Evolutionary conservation across 148 eudicot genomes (phyloP).

Genomic region (Rhododendron molle): DNA sequence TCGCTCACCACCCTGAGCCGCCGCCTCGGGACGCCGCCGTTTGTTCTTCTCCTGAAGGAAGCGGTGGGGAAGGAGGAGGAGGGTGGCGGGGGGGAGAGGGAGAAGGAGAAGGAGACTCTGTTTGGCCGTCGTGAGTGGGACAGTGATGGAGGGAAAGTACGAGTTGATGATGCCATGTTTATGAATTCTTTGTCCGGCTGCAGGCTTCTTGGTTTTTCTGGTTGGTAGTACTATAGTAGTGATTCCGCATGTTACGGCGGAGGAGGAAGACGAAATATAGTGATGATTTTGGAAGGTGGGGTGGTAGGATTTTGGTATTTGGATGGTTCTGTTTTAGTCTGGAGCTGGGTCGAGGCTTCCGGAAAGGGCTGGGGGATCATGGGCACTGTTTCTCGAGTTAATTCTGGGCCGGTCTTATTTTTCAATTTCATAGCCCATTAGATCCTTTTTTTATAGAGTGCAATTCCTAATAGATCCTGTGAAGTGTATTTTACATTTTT

Average conservation of each 20-base stretch:
- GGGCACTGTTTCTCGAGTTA: background rate
- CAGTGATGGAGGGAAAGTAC: background rate
- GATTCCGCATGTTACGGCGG: background rate
- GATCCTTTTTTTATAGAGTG: no score
- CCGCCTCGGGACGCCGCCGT: constrained; percentile 4
- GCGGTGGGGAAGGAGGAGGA: background rate
- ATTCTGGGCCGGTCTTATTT: no score
- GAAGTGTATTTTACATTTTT: no score
- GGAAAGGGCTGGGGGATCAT: background rate
- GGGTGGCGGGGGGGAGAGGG: background rate
- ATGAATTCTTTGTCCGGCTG: background rate
- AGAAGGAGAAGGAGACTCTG: background rate
- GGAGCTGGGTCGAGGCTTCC: background rate
- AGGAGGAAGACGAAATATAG: background rate
- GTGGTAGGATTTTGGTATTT: background rate
- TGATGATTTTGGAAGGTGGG: background rate
- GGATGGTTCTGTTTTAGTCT: background rate
- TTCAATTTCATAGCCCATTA: no score
- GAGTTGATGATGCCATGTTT: background rate
- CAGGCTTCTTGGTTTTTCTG: background rate
- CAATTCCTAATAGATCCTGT: no score
- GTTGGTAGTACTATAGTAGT: background rate
- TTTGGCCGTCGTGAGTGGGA: background rate
- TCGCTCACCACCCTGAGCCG: constrained; percentile 54
- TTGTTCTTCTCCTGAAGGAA: background rate